phyloP scores from a whole-genome alignment of 306 rosid genomes.

The Medicago arabica region DNA sequence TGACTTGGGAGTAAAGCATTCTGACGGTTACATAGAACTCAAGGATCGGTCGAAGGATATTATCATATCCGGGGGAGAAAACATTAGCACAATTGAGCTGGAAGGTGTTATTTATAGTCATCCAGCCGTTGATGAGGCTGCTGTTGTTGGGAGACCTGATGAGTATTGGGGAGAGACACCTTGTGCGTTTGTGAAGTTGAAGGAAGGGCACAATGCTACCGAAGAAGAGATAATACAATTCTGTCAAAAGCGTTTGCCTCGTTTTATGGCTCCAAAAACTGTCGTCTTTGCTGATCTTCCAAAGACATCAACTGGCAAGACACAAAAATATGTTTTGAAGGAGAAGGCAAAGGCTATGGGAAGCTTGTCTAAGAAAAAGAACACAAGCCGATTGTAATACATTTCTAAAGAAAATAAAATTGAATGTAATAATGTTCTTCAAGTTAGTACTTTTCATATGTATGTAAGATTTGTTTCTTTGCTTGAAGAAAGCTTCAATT shows the following conservation, averaged over 20 bases:
- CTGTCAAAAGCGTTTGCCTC: conserved; percentile 67
- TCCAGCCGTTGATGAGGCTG: conserved; percentile 80
- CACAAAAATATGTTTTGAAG: conserved; percentile 66
- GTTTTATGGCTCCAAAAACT: conserved; percentile 76
- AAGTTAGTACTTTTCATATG: background rate
- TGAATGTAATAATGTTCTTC: background rate
- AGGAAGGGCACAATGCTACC: conserved; percentile 57
- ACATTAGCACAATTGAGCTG: conserved; percentile 87
- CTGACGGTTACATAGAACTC: conserved; percentile 80
- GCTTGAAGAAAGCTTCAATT: background rate
- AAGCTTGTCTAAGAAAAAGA: conserved; percentile 57
- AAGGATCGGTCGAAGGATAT: conserved; percentile 89
- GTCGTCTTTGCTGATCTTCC: conserved; percentile 80
- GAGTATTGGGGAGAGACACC: conserved; percentile 91
- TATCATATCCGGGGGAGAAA: conserved; percentile 89
- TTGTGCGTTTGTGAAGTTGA: conserved; percentile 86
- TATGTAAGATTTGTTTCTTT: background rate
- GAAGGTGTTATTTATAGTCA: conserved; percentile 76
- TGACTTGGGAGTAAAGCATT: conserved; percentile 84
- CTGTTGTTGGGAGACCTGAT: conserved; percentile 84
- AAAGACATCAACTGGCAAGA: conserved; percentile 88
- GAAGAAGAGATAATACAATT: conserved; percentile 67
- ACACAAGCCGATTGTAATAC: conserved; percentile 57
- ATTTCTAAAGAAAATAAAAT: background rate
- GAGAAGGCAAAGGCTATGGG: conserved; percentile 81